Evolutionary conservation across 768 basidiomycete genomes (phyloP).

Genomic region (Phallus indusiatus): DNA sequence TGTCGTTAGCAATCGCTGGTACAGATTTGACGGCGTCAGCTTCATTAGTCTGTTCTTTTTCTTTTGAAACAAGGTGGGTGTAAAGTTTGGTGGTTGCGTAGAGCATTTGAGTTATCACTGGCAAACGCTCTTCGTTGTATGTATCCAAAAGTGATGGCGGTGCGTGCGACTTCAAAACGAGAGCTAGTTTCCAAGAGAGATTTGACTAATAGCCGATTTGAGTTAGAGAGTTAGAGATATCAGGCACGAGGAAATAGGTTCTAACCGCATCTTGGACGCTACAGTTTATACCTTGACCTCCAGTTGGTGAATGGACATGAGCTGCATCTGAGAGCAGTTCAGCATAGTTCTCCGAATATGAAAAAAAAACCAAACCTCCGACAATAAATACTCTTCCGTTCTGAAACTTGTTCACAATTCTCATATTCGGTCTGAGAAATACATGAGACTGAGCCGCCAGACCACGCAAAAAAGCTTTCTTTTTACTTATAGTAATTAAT

Average conservation of each 20-base stretch:
- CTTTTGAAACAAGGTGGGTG: conserved; percentile 13
- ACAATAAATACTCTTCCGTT: conserved; percentile 18
- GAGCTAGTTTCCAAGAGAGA: conserved; percentile 36
- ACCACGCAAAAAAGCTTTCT: background rate
- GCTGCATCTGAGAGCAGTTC: background rate
- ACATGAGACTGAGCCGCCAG: background rate
- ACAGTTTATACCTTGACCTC: conserved; percentile 25
- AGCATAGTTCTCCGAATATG: background rate
- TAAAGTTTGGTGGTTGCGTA: conserved; percentile 25
- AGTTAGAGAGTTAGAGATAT: background rate
- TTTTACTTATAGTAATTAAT: background rate
- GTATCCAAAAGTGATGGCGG: conserved; percentile 28
- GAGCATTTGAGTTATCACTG: conserved; percentile 38
- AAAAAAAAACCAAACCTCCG: conserved; percentile 14
- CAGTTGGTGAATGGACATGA: background rate
- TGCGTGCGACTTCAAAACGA: conserved; percentile 30
- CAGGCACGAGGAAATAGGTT: conserved; percentile 5
- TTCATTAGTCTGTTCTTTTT: background rate
- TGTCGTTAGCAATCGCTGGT: background rate
- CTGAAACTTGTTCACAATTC: conserved; percentile 20
- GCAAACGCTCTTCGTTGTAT: conserved; percentile 36
- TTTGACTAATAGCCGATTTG: conserved; percentile 24
- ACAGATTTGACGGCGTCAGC: background rate
- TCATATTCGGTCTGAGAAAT: conserved; percentile 18
- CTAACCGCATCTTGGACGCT: conserved; percentile 30